Evolutionary conservation across 768 basidiomycete species (phyloP), one percentile per base, ranked within the genome.

Genomic region (Suillus clintonianus): DNA sequence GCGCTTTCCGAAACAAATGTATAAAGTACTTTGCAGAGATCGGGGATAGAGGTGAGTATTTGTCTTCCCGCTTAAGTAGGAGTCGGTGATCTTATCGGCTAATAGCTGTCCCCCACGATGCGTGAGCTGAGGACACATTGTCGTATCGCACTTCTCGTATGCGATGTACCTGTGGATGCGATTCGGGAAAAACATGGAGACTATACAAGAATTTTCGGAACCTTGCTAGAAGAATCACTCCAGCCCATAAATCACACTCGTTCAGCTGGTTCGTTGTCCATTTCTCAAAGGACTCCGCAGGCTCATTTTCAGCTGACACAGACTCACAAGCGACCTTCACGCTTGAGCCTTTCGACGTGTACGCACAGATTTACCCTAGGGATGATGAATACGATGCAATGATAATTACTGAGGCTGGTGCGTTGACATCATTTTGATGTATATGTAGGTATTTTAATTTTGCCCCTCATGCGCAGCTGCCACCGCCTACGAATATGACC

Each of bases 361-460:
- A 85, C 14, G 65, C 80, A 22, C 78, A 81, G 62, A 77, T 80
- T 76, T 94, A 91, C 66, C 95, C 95, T 0, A 59, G 77, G 0
- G 78, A 83, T 24, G 80, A 78, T 14, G 72, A 75, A 3, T 94
- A 90, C 69, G 85, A 90, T 64, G 91, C 82, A 0, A 77, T 98
- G 36, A 77, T 97, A 64, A 80, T 97, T 62, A 92, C 90, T 1
- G 95, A 95, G 0, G 93, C 93, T n/a, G 87, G 95, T 96, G 68
- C 51, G 85, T 78, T 65, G 30, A 45, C 5, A 47, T 48, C 5
- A 15, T 14, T 47, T 48, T 14, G 24, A 30, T 30, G 22, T 42
- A 24, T 4, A 11, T 47, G 10, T 34, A 27, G 9, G 10, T 37
- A 27, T 53, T 48, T 27, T 14, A 58, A 41, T 17, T 54, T 1